Percentiles rank a stretch among this genome's conserved stretches.
phyloP scores from a whole-genome alignment of 805 yeast species.

The Candida maris region DNA sequence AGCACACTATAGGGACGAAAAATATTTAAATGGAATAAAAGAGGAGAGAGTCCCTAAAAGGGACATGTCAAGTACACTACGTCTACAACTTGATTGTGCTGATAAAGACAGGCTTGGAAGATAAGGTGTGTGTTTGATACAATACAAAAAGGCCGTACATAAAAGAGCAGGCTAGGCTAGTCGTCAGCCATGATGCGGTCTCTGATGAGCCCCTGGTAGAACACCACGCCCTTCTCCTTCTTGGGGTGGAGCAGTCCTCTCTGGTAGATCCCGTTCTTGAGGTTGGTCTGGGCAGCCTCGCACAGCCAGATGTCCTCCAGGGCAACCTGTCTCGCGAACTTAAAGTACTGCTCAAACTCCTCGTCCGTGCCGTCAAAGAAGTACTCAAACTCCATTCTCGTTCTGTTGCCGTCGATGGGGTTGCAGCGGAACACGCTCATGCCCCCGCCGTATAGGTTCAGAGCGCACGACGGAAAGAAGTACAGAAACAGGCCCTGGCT shows the following conservation, averaged over 20 bases:
- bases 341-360: conserved; percentile 26
- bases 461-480: conserved; percentile 28
- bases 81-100: conserved; percentile 26
- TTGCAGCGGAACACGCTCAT: conserved; percentile 27
- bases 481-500: conserved; percentile 24
- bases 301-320: conserved; percentile 29
- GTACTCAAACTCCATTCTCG: conserved; percentile 31
- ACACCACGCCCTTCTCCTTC: conserved; percentile 26
- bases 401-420: conserved; percentile 26
- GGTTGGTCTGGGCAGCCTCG: conserved; percentile 28
- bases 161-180: too few species aligned
- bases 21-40: too few species aligned
- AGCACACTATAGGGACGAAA: too few species aligned
- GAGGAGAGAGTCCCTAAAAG: too few species aligned
- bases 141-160: too few species aligned
- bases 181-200: conserved; percentile 17
- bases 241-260: conserved; percentile 28
- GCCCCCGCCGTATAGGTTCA: conserved; percentile 30
- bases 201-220: conserved; percentile 17
- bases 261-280: conserved; percentile 22
- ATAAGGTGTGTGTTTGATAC: too few species aligned
- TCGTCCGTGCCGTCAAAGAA: conserved; percentile 27
- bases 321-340: conserved; percentile 32
- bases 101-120: conserved; percentile 13
- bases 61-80: too few species aligned